Conservation (phyloP, 2,329 filamentous ascomycete species). For the Zymoseptoria ardabiliae region DNA sequence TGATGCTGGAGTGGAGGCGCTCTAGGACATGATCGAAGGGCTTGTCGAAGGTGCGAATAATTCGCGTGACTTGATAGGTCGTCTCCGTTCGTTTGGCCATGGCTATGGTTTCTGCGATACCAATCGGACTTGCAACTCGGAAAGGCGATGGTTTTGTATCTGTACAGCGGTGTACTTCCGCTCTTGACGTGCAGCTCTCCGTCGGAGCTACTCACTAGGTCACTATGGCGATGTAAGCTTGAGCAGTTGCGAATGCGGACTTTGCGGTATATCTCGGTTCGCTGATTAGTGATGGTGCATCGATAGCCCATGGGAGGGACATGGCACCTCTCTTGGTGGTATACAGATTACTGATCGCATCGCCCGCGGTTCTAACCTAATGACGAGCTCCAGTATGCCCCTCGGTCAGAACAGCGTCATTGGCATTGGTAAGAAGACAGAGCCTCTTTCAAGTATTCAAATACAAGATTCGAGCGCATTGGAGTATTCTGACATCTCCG, state of each 20-base stretch:
- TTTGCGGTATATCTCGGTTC: not conserved
- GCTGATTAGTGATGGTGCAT: not conserved
- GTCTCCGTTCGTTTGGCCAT: conserved; percentile 3
- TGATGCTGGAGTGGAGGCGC: conserved; percentile 12
- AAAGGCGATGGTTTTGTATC: not conserved
- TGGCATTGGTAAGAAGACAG: not conserved
- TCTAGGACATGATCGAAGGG: conserved; percentile 10
- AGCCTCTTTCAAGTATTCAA: not conserved
- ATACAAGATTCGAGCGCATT: not conserved
- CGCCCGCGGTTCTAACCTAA: not conserved
- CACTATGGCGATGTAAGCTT: no score
- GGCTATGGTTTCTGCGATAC: not conserved
- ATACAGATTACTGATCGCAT: not conserved
- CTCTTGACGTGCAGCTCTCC: not conserved
- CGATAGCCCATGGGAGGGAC: not conserved
- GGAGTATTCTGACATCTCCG: not conserved
- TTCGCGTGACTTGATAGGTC: conserved; percentile 9
- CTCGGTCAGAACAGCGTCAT: not conserved
- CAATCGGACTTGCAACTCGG: not conserved
- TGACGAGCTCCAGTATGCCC: not conserved
- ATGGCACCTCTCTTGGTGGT: not conserved
- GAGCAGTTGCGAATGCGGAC: no score
- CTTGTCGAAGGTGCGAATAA: conserved; percentile 9
- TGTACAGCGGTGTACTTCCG: not conserved
- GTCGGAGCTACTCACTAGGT: no score